Percentiles rank a stretch among this genome's conserved stretches.
Conservation (phyloP, 192 early-diverging fungal genomes). For the Rhizophagus clarus region DNA sequence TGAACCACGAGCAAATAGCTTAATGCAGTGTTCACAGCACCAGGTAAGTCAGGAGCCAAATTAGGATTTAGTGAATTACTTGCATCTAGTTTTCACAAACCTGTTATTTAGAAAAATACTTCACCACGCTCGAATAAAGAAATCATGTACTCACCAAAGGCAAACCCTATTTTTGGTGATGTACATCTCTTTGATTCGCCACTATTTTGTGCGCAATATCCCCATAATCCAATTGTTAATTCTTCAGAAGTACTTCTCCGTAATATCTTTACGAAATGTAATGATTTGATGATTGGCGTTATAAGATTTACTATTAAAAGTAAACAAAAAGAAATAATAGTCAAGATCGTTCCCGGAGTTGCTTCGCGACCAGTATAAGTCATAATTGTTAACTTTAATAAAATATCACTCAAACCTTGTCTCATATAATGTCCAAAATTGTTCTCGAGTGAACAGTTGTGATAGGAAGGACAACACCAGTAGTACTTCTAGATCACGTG, state of each 20-base stretch:
- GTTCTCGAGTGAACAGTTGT: neutral
- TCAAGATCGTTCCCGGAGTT: neutral
- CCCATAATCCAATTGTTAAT: neutral
- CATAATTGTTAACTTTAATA: neutral
- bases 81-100: neutral
- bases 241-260: neutral
- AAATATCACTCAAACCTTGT: neutral
- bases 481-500: no score
- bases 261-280: slow-evolving; percentile 1
- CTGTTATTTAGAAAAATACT: neutral
- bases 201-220: slow-evolving; percentile 10
- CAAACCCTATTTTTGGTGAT: neutral
- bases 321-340: neutral
- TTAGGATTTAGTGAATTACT: neutral
- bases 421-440: neutral
- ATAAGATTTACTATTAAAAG: neutral
- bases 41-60: neutral
- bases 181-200: neutral
- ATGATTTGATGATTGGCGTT: neutral
- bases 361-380: neutral
- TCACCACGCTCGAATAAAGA: neutral
- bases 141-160: neutral
- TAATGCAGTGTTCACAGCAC: neutral
- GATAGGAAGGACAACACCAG: neutral
- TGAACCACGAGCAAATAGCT: neutral